phyloP scores from a whole-genome alignment of 179 eudicot species.

The Spinacia oleracea region DNA sequence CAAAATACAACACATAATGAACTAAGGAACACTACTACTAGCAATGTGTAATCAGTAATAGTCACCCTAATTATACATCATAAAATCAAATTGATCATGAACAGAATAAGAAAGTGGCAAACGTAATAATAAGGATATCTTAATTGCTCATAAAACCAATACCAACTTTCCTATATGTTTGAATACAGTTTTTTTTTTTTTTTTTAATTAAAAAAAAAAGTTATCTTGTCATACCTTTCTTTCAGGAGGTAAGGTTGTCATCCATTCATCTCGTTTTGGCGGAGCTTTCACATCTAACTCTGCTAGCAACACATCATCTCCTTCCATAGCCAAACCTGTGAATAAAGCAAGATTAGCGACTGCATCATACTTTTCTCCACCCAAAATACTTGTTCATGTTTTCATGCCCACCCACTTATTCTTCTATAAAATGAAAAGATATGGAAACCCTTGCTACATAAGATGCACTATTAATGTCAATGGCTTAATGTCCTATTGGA shows the following conservation, averaged over 20 bases:
- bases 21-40: not conserved
- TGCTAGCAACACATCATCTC: slow-evolving; percentile 87
- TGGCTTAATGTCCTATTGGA: not conserved
- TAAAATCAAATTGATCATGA: too few relatives aligned
- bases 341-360: slow-evolving; percentile 10
- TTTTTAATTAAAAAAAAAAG: too few relatives aligned
- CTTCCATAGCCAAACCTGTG: slow-evolving; percentile 89
- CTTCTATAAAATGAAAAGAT: too few relatives aligned
- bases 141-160: too few relatives aligned
- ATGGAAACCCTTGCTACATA: too few relatives aligned
- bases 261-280: slow-evolving; percentile 94
- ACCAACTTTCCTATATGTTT: not conserved
- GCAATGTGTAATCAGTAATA: not conserved
- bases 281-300: slow-evolving; percentile 65
- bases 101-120: too few relatives aligned
- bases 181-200: not conserved
- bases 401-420: not conserved
- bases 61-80: not conserved
- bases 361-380: not conserved
- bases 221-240: slow-evolving; percentile 52
- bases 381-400: not conserved
- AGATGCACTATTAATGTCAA: not conserved
- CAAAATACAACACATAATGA: too few relatives aligned
- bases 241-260: slow-evolving; percentile 94
- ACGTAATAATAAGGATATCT: too few relatives aligned